Conservation (phyloP, 805 yeast genomes). For the Lachancea thermotolerans region DNA sequence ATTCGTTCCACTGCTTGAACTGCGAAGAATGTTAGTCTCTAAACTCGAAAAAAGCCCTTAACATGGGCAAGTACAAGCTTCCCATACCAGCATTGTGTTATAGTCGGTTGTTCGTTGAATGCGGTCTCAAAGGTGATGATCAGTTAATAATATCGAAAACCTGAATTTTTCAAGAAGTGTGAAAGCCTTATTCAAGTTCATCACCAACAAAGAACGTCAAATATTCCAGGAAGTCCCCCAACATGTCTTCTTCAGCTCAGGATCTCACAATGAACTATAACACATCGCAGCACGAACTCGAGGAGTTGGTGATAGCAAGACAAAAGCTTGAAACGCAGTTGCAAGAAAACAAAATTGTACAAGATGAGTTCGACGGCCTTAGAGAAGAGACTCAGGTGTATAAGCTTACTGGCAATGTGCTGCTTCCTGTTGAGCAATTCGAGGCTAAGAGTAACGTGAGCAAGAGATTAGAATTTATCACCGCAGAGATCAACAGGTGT, state of each 20-base stretch:
- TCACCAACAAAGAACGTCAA: too few relatives aligned
- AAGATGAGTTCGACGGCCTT: constrained; percentile 64
- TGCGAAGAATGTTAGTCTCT: constrained; percentile 13
- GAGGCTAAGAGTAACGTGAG: constrained; percentile 83
- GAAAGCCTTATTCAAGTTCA: neutral
- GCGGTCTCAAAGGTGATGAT: neutral
- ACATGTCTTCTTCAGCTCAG: constrained; percentile 4
- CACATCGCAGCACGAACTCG: constrained; percentile 40
- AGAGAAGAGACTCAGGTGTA: constrained; percentile 70
- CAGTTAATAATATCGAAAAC: neutral
- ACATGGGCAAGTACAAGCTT: neutral
- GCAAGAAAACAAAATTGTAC: constrained; percentile 89
- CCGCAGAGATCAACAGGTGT: constrained; percentile 67
- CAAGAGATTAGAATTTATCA: constrained; percentile 85
- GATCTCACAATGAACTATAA: constrained; percentile 28
- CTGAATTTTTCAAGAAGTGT: neutral
- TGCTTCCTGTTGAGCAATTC: constrained; percentile 76
- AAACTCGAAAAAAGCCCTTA: neutral
- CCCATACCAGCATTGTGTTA: constrained; percentile 2
- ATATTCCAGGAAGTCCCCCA: neutral
- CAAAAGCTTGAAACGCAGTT: constrained; percentile 87
- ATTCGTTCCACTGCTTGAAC: constrained; percentile 47
- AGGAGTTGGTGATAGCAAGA: constrained; percentile 59
- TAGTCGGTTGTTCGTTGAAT: neutral
- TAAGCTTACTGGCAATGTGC: constrained; percentile 87